Evolutionary conservation across 306 rosid species (phyloP).

Genomic region (Morella rubra): DNA sequence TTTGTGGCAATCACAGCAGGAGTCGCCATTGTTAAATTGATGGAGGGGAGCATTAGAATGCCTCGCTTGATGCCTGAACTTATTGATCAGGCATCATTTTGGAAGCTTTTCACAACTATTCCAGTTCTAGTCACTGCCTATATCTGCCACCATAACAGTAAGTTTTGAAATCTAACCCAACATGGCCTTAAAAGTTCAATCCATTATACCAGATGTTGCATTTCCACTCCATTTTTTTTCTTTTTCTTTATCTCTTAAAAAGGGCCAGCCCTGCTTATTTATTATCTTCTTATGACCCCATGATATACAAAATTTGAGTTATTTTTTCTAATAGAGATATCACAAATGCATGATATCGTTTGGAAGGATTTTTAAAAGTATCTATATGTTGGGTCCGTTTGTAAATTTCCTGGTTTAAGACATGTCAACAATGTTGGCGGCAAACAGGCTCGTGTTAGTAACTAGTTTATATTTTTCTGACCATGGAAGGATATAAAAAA

Average conservation of each 20-base stretch:
- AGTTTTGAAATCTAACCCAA: conserved; percentile 8
- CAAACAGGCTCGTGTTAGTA: background rate
- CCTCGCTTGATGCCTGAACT: conserved; percentile 57
- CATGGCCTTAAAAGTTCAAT: background rate
- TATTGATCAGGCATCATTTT: conserved; percentile 52
- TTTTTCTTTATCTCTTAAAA: too few species aligned
- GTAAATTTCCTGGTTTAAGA: background rate
- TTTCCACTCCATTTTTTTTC: background rate
- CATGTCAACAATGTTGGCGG: background rate
- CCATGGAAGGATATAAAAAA: too few species aligned
- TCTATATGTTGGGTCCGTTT: background rate
- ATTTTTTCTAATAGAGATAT: background rate
- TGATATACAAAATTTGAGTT: background rate
- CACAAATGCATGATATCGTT: background rate
- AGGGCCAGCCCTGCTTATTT: background rate
- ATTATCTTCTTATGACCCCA: background rate
- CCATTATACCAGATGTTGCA: background rate
- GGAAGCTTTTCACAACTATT: conserved; percentile 64
- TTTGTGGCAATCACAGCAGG: conserved; percentile 61
- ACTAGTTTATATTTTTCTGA: background rate
- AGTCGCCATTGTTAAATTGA: conserved; percentile 44
- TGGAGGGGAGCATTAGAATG: conserved; percentile 51
- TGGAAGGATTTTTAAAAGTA: background rate
- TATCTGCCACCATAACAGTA: conserved; percentile 68
- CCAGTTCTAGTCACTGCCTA: conserved; percentile 68